Conservation (phyloP, 192 early-diverging fungal species). For the Backusella morwellensis region DNA sequence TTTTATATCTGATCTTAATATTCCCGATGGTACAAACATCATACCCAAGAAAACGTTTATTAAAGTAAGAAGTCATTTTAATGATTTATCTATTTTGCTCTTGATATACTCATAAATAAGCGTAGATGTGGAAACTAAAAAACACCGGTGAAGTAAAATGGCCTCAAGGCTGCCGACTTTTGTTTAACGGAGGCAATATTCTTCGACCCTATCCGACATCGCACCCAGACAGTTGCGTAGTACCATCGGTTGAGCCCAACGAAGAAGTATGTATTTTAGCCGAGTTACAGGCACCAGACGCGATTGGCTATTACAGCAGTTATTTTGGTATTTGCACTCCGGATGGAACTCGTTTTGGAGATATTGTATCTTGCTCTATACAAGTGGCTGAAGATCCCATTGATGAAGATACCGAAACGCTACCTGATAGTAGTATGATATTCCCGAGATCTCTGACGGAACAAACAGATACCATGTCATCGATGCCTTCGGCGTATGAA, state of each 20-base stretch:
- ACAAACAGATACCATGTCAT: background rate
- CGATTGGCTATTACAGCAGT: conserved; percentile 57
- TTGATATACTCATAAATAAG: background rate
- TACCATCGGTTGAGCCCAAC: conserved; percentile 49
- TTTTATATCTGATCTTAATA: conserved; percentile 68
- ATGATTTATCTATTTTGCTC: background rate
- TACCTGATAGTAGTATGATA: conserved; percentile 2
- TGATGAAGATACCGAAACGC: background rate
- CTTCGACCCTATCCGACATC: conserved; percentile 39
- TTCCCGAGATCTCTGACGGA: background rate
- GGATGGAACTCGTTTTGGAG: conserved; percentile 62
- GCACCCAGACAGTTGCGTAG: conserved; percentile 34
- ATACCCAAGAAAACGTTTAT: conserved; percentile 53
- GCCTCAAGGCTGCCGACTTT: conserved; percentile 57
- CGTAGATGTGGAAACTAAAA: conserved; percentile 62
- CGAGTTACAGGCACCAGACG: conserved; percentile 61
- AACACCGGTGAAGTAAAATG: conserved; percentile 60
- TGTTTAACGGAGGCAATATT: conserved; percentile 52
- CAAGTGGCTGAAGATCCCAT: conserved; percentile 31
- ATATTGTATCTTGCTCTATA: conserved; percentile 66
- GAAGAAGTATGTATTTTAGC: conserved; percentile 57
- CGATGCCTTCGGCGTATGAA: background rate
- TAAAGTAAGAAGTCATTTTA: conserved; percentile 34
- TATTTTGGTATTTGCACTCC: conserved; percentile 62
- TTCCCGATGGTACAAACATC: conserved; percentile 60